Evolutionary conservation across 176 grass and related monocot species (phyloP).

Genomic region (Eleusine coracana): DNA sequence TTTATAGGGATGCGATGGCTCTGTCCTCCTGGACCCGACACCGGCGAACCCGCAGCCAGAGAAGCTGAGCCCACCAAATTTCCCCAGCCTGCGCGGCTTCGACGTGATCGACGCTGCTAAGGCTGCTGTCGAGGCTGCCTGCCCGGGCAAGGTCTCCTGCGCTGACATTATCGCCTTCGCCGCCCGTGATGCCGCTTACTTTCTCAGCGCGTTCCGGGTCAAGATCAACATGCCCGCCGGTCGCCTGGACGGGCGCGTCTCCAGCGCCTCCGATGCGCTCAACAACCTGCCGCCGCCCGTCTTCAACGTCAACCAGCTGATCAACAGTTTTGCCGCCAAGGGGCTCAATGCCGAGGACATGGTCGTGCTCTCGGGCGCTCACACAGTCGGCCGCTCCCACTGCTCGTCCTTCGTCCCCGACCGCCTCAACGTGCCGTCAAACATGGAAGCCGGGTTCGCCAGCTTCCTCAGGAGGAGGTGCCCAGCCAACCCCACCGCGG

Average conservation of each 20-base stretch:
- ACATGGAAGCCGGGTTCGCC: conserved; percentile 19
- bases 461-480: conserved; percentile 17
- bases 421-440: conserved; percentile 35
- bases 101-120: conserved; percentile 57
- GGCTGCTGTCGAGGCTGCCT: conserved; percentile 33
- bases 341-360: conserved; percentile 53
- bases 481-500: not conserved
- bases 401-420: conserved; percentile 54
- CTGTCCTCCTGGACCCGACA: conserved; percentile 48
- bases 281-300: conserved; percentile 40
- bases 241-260: conserved; percentile 44
- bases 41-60: conserved; percentile 30
- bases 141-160: conserved; percentile 49
- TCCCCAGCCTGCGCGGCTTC: conserved; percentile 50
- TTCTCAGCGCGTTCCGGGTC: conserved; percentile 21
- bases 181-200: conserved; percentile 42
- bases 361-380: conserved; percentile 47
- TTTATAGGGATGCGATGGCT: conserved; percentile 53
- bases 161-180: conserved; percentile 55
- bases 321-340: conserved; percentile 34
- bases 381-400: conserved; percentile 49
- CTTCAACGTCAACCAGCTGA: conserved; percentile 22
- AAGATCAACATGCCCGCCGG: conserved; percentile 51
- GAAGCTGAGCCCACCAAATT: conserved; percentile 38
- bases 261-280: conserved; percentile 28